Percentiles rank a stretch among this genome's conserved stretches.
Evolutionary conservation across 345 rosid species (phyloP).

Genomic region (Punica granatum): DNA sequence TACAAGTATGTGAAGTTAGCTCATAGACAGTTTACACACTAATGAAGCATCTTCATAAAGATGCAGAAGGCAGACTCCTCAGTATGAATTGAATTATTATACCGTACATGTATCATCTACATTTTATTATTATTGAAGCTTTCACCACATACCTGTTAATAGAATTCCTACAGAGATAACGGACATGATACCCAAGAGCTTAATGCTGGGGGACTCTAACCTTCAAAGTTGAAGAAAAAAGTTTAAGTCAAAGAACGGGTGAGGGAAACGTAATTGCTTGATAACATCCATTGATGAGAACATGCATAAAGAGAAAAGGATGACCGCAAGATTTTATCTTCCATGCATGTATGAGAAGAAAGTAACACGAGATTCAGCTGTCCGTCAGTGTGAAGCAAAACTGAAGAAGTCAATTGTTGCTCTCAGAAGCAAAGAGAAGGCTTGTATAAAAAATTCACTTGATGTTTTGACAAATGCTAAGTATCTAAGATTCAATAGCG

Average conservation of each 20-base stretch:
- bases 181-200: constrained; percentile 76
- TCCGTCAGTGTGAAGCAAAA: not conserved
- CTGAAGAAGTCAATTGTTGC: not conserved
- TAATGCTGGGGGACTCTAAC: constrained; percentile 96
- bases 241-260: constrained; percentile 17
- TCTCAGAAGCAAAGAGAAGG: not conserved
- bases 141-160: constrained; percentile 52
- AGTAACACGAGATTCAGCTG: not conserved
- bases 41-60: not conserved
- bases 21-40: not conserved
- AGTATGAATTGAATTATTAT: not conserved
- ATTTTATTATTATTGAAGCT: not conserved
- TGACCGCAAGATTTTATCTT: not conserved
- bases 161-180: constrained; percentile 83
- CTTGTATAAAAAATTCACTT: not conserved
- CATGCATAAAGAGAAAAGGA: not conserved
- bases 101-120: not conserved
- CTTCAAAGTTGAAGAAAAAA: constrained; percentile 29
- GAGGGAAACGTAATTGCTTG: not conserved
- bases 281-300: not conserved
- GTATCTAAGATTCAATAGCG: not conserved
- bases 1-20: constrained; percentile 15
- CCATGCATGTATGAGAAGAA: not conserved
- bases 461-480: not conserved
- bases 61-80: not conserved